phyloP scores from a whole-genome alignment of 495 filamentous ascomycete genomes.

The Aspergillus wentii region DNA sequence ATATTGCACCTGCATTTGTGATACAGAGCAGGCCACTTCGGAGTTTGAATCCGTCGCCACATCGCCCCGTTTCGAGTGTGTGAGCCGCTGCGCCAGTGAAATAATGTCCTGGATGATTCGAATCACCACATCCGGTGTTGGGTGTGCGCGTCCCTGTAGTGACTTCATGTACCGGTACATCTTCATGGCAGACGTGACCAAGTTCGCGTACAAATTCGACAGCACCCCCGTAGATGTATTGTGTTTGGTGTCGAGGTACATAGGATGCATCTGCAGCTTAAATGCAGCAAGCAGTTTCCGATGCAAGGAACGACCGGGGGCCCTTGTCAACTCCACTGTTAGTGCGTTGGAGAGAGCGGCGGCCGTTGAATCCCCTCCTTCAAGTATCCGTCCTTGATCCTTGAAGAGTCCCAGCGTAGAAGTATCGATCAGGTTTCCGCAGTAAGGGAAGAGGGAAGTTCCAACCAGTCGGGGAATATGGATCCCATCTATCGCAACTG shows the following conservation, averaged over 20 bases:
- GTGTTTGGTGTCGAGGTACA: conserved; percentile 83
- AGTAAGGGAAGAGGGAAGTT: conserved; percentile 71
- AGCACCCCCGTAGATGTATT: conserved; percentile 67
- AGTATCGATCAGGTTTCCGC: conserved; percentile 72
- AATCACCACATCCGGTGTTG: conserved; percentile 50
- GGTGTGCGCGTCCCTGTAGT: conserved; percentile 50
- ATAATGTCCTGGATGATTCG: conserved; percentile 63
- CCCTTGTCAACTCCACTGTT: conserved; percentile 66
- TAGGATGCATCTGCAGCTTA: conserved; percentile 80
- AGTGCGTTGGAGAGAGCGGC: conserved; percentile 52
- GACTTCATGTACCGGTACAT: conserved; percentile 74
- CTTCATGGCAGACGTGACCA: conserved; percentile 74
- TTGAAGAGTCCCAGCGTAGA: conserved; percentile 69
- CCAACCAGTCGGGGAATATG: conserved; percentile 48
- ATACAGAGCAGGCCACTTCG: conserved; percentile 53
- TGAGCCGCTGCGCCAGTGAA: conserved; percentile 57
- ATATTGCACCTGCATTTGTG: conserved; percentile 63
- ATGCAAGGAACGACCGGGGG: conserved; percentile 69
- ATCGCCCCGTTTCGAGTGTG: conserved; percentile 50
- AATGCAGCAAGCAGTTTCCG: conserved; percentile 75
- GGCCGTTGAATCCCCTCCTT: conserved; percentile 36
- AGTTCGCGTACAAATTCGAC: conserved; percentile 66
- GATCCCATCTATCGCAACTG: conserved; percentile 50
- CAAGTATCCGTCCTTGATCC: conserved; percentile 46
- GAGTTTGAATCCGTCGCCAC: background rate